A percentile compares a stretch with the other conserved stretches of the same genome.
These are phyloP conservation scores for Amauroascus niger DNA, from an alignment of 2,329 filamentous ascomycete species.

Conservation along the genomic window DNA sequence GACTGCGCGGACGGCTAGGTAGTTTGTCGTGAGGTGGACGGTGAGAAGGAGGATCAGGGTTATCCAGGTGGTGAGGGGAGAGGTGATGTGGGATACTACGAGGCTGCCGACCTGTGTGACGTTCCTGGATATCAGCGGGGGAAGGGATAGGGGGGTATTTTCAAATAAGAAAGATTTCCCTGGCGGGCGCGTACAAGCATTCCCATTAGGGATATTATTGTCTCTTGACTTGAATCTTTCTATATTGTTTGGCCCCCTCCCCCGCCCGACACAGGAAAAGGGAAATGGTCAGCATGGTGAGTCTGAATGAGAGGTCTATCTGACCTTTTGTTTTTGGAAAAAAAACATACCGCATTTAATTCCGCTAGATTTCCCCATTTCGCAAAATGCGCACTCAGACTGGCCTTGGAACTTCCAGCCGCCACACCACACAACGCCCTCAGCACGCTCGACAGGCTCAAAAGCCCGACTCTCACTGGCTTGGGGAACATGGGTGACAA, in stretches of 20 bases:
- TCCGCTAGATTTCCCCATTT: constrained; percentile 78
- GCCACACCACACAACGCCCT: constrained; percentile 76
- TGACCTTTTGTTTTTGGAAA: not conserved
- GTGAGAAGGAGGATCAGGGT: constrained; percentile 62
- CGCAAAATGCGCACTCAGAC: constrained; percentile 85
- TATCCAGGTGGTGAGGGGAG: constrained; percentile 61
- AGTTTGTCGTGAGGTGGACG: constrained; percentile 75
- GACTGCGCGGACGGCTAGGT: constrained; percentile 72
- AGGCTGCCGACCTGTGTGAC: constrained; percentile 55
- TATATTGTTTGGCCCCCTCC: constrained; percentile 23
- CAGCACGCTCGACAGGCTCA: constrained; percentile 53
- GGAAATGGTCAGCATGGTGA: not conserved
- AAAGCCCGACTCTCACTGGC: constrained; percentile 45
- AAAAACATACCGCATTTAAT: constrained; percentile 60
- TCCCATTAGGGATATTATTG: constrained; percentile 76
- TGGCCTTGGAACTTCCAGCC: constrained; percentile 81
- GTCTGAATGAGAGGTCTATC: too few relatives aligned
- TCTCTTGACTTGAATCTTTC: constrained; percentile 92
- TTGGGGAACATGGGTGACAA: constrained; percentile 64
- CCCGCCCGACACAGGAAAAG: not conserved
- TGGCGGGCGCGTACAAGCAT: constrained; percentile 62
- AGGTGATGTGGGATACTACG: constrained; percentile 66
- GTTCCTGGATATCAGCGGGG: not conserved
- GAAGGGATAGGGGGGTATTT: not conserved
- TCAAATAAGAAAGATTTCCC: not conserved